phyloP scores from a whole-genome alignment of 129 eudicot species.

The Erigeron canadensis region DNA sequence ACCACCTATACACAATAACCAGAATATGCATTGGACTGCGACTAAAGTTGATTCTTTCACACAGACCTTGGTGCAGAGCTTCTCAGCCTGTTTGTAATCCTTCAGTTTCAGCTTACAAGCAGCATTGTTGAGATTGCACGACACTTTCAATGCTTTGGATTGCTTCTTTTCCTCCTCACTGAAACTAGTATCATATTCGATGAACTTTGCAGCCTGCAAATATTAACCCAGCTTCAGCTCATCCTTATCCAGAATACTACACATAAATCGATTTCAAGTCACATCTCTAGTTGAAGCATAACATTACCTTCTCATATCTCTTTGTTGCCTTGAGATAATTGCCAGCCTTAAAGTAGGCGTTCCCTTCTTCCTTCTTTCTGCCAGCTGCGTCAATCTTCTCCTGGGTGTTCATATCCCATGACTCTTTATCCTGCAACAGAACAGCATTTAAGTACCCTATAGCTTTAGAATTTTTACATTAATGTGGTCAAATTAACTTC shows the following conservation, averaged over 20 bases:
- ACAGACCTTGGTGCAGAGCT: slow-evolving; percentile 89
- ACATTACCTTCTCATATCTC: slow-evolving; percentile 78
- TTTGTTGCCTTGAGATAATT: slow-evolving; percentile 77
- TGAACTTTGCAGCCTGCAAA: slow-evolving; percentile 72
- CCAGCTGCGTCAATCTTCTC: slow-evolving; percentile 96
- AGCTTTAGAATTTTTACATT: not conserved
- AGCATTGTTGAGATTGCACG: slow-evolving; percentile 81
- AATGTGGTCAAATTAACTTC: not conserved
- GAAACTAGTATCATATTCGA: slow-evolving; percentile 71
- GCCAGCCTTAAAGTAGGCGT: slow-evolving; percentile 76
- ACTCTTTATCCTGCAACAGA: slow-evolving; percentile 72
- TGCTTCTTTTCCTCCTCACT: slow-evolving; percentile 85
- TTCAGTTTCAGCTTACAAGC: slow-evolving; percentile 91
- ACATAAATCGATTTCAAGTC: not conserved
- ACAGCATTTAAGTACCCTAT: not conserved
- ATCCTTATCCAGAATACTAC: not conserved
- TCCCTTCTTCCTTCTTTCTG: slow-evolving; percentile 93
- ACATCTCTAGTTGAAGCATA: not conserved
- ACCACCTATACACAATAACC: not conserved
- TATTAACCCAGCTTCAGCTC: not conserved
- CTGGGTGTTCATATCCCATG: slow-evolving; percentile 84
- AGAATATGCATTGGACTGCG: not conserved
- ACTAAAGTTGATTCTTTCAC: not conserved
- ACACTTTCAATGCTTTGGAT: slow-evolving; percentile 64
- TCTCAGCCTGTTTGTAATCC: slow-evolving; percentile 88